Evolutionary conservation across 306 rosid genomes (phyloP), one percentile per base, ranked within the genome.

Genomic region (Trifolium repens): DNA sequence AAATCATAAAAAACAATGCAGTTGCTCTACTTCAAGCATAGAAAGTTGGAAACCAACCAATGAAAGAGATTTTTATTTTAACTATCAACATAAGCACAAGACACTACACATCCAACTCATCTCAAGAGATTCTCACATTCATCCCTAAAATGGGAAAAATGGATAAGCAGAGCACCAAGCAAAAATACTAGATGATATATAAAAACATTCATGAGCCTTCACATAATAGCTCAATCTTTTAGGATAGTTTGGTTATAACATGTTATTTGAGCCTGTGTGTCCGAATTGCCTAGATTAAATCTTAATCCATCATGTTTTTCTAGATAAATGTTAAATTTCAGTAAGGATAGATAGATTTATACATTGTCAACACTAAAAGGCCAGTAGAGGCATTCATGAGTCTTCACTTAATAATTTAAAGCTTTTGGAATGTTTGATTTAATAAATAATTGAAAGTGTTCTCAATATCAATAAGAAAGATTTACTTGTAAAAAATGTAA

Each of bases 61-160:
- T 62, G 26, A 43, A 69, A 40, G 54, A 66, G 15, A 15, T 26
- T 58, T 44, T 19, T 55, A 22, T 55, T 22, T 60, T 19, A 46
- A 46, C 55, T 13, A 58, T 66, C 69, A 73, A 26, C 42, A 60
- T 58, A 30, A 57, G 73, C 70, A 80, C 27, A 35, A 50, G 8
- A 80, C 57, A 78, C 63, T 69, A 39, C 60, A 71, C n/a, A 35
- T 49, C 43, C 55, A 78, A 70, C 54, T 62, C 66, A 52, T 53
- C 30, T 49, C 50, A 30, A 35, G 71, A 46, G 50, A 40, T 54
- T 30, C 34, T 54, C 67, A 39, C 44, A 53, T 65, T 14, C 12
- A 17, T 75, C 46, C 62, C 39, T 17, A 34, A 37, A 47, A 42
- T 44, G 46, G 19, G n/a, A 26, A 9, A 60, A 61, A 30, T 46